Evolutionary conservation across 257 asterid genomes (phyloP), one percentile per base, ranked within the genome.

Genomic region (Ilex asprella): DNA sequence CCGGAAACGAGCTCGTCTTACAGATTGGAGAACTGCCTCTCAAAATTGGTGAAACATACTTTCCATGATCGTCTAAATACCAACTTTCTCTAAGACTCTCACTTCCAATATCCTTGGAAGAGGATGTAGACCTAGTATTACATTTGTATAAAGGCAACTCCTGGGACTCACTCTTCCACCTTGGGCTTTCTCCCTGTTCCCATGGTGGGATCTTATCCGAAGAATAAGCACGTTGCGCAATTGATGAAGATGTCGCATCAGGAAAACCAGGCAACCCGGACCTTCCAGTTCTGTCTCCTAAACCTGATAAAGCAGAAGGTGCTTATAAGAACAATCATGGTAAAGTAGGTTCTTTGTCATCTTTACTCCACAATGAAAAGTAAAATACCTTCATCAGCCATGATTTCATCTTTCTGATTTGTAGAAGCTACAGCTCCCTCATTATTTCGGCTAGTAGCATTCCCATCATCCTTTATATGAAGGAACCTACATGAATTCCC

Each of bases 401-500:
- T 59, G 53, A 60, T 64, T 67, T 73, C 78, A 63, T 67, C 55
- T 69, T 71, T 73, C 71, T 73, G 59, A 57, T 58, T 59, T 35
- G 67, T 74, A 43, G 75, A 75, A 74, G 71, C 86, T 62, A 57
- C 59, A 49, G n/a, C 58, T 58, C 79, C 89, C 61, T 75, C 84
- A 56, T 68, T 60, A 52, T 47, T 29, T 12, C 62, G 68, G 61
- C 64, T 68, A 58, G 58, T 55, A 50, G 21, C 61, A 63, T 53
- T 27, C 15, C 8, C 11, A 5, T 32, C 51, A 62, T 69, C 78
- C 61, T 60, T 85, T 59, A 73, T 54, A 64, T 93, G 99, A 75
- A 89, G 89, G 75, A 89, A 93, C 68, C 84, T 84, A 77, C 99
- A 93, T 5, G 94, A 75, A 30, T 56, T 81, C 60, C 96, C 97